phyloP scores from a whole-genome alignment of 2,329 filamentous ascomycete species.

The Alternaria hordeiaustralica region DNA sequence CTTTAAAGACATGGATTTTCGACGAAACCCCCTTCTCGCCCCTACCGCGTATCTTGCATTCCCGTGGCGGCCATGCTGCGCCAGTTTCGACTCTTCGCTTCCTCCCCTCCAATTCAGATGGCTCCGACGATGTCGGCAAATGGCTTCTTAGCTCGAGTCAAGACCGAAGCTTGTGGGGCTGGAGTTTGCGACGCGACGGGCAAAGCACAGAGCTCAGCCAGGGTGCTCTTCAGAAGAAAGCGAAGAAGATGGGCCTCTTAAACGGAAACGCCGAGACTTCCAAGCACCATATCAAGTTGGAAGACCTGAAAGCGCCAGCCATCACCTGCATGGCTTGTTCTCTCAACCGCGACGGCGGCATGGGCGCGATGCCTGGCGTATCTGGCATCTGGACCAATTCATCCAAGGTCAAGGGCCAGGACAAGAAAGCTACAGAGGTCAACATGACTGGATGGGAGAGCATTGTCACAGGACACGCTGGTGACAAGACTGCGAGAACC shows the following conservation, averaged over 20 bases:
- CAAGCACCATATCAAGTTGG: constrained; percentile 69
- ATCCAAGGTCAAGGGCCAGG: constrained; percentile 62
- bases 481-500: constrained; percentile 83
- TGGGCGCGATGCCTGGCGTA: constrained; percentile 80
- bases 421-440: constrained; percentile 74
- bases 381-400: constrained; percentile 85
- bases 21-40: constrained; percentile 90
- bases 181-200: constrained; percentile 91
- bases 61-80: constrained; percentile 85
- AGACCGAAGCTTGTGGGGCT: constrained; percentile 93
- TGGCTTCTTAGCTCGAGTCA: constrained; percentile 90
- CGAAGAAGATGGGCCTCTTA: constrained; percentile 82
- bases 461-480: constrained; percentile 88
- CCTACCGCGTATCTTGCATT: constrained; percentile 83
- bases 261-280: constrained; percentile 63
- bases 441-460: constrained; percentile 95
- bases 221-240: constrained; percentile 84
- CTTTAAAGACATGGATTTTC: constrained; percentile 95
- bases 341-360: constrained; percentile 91
- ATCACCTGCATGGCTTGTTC: constrained; percentile 92
- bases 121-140: constrained; percentile 85
- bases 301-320: constrained; percentile 83
- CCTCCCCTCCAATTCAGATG: constrained; percentile 86
- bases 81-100: constrained; percentile 84
- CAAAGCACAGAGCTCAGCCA: constrained; percentile 95